Evolutionary conservation across 2,329 filamentous ascomycete genomes (phyloP).

Genomic region (Aspergillus sp.): DNA sequence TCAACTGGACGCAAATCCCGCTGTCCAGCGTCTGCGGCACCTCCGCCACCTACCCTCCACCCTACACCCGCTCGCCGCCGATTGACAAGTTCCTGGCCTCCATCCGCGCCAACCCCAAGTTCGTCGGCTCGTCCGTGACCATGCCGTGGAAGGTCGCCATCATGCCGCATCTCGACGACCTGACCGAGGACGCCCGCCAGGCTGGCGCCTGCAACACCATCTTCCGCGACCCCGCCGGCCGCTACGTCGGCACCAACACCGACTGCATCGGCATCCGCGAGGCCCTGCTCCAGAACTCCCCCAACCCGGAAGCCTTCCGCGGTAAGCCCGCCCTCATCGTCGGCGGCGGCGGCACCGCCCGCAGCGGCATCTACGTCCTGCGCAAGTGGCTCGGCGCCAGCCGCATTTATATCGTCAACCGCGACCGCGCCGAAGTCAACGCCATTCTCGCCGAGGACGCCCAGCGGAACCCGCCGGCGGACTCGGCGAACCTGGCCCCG

Average conservation of each 20-base stretch:
- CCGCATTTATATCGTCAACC: conserved; percentile 73
- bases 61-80: conserved; percentile 33
- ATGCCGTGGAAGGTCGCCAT: conserved; percentile 84
- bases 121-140: conserved; percentile 67
- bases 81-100: conserved; percentile 34
- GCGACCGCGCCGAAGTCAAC: conserved; percentile 65
- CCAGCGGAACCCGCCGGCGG: conserved; percentile 51
- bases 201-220: conserved; percentile 80
- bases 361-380: conserved; percentile 73
- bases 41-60: conserved; percentile 30
- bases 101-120: conserved; percentile 37
- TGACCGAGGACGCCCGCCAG: conserved; percentile 69
- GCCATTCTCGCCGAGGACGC: conserved; percentile 61
- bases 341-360: conserved; percentile 75
- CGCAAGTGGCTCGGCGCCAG: conserved; percentile 66
- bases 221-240: conserved; percentile 52
- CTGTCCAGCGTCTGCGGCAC: conserved; percentile 36
- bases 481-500: conserved; percentile 30
- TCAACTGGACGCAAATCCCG: conserved; percentile 53
- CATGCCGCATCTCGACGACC: conserved; percentile 67
- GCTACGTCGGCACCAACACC: conserved; percentile 73
- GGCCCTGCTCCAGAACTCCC: conserved; percentile 59
- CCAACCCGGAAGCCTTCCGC: conserved; percentile 25
- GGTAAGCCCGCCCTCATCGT: conserved; percentile 68
- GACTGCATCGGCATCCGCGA: conserved; percentile 77